A percentile compares a stretch with the other conserved stretches of the same genome.
phyloP scores from a whole-genome alignment of 768 basidiomycete species.

The Sarcodon aspratus region DNA sequence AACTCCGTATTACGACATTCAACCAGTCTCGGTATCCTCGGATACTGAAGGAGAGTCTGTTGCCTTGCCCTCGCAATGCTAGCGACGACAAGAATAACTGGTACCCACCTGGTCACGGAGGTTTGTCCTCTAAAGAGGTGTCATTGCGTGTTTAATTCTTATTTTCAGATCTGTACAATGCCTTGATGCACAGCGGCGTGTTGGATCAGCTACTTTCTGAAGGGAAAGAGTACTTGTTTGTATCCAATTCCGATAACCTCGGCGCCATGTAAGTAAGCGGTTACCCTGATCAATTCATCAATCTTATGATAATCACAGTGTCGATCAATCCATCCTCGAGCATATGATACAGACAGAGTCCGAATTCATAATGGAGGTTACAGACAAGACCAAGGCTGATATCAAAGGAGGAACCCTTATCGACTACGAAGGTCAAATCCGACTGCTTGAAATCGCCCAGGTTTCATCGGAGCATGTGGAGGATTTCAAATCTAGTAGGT shows the following conservation, averaged over 20 bases:
- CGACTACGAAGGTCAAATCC: slow-evolving; percentile 54
- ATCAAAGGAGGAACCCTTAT: slow-evolving; percentile 67
- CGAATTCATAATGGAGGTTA: slow-evolving; percentile 69
- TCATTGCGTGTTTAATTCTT: neutral
- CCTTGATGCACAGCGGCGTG: slow-evolving; percentile 60
- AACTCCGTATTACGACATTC: slow-evolving; percentile 60
- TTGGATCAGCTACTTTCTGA: slow-evolving; percentile 57
- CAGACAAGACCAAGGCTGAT: slow-evolving; percentile 77
- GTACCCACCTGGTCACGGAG: slow-evolving; percentile 71
- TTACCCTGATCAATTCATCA: neutral
- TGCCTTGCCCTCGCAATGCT: slow-evolving; percentile 48
- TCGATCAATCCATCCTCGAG: slow-evolving; percentile 54
- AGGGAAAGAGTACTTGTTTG: slow-evolving; percentile 72
- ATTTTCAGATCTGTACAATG: slow-evolving; percentile 50
- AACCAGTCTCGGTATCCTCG: slow-evolving; percentile 70
- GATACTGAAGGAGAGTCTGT: slow-evolving; percentile 55
- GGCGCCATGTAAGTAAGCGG: slow-evolving; percentile 41
- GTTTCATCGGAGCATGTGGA: slow-evolving; percentile 63
- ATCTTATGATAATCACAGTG: slow-evolving; percentile 22
- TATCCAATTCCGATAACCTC: slow-evolving; percentile 70
- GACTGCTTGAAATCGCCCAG: slow-evolving; percentile 69
- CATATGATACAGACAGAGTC: slow-evolving; percentile 56
- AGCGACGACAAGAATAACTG: slow-evolving; percentile 56
- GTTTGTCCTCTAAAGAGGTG: neutral
- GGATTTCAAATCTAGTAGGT: slow-evolving; percentile 50